Evolutionary conservation across 139 green algal species (phyloP).

Genomic region (Spirogloea muscicola): DNA sequence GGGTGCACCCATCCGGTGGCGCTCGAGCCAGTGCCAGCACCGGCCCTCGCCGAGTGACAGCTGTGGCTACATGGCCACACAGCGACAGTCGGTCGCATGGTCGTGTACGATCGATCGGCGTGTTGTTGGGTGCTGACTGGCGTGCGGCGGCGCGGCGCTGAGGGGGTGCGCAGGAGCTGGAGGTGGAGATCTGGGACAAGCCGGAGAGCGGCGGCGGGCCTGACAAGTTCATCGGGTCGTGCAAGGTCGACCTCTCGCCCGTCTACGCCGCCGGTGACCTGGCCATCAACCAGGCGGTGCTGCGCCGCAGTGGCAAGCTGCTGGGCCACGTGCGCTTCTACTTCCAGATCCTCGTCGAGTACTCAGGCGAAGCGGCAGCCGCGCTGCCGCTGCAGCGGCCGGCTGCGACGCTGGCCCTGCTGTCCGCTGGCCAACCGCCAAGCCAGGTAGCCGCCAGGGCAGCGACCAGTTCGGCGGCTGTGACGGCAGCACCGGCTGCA

Average conservation of each 20-base stretch:
- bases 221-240: conserved; percentile 16
- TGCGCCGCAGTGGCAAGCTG: conserved; percentile 17
- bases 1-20: too few species aligned
- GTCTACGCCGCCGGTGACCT: not conserved
- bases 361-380: not conserved
- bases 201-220: not conserved
- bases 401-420: not conserved
- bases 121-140: too few species aligned
- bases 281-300: conserved; percentile 14
- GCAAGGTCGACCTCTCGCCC: conserved; percentile 7
- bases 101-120: too few species aligned
- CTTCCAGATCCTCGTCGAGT: conserved; percentile 17
- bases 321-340: conserved; percentile 30
- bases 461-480: not conserved
- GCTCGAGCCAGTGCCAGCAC: too few species aligned
- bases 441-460: not conserved
- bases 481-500: not conserved
- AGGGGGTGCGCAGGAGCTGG: conserved; percentile 23
- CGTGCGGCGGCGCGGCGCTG: too few species aligned
- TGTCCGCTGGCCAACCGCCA: not conserved
- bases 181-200: conserved; percentile 28
- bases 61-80: too few species aligned
- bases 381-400: not conserved
- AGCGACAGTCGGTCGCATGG: too few species aligned
- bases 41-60: too few species aligned